Evolutionary conservation across 371 early-diverging fungal species (phyloP).

Genomic region (Mortierella sp.): DNA sequence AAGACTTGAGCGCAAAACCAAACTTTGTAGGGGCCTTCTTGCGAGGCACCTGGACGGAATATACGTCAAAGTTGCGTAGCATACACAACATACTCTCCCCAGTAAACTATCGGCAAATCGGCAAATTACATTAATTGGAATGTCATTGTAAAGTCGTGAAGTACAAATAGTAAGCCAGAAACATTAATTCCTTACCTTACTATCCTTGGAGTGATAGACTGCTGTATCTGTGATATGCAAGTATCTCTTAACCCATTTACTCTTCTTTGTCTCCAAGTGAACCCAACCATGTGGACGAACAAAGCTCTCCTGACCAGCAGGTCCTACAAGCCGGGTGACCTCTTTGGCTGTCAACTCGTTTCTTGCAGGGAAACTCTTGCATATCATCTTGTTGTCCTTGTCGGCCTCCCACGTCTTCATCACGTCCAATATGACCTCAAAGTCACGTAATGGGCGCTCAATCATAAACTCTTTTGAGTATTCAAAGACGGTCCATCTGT

Average conservation of each 20-base stretch:
- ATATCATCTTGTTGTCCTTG: conserved; percentile 55
- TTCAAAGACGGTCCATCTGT: conserved; percentile 92
- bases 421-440: conserved; percentile 88
- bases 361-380: conserved; percentile 48
- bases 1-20: conserved; percentile 88
- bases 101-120: conserved; percentile 45
- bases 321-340: conserved; percentile 43
- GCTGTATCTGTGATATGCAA: conserved; percentile 73
- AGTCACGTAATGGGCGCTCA: conserved; percentile 91
- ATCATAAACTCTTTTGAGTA: conserved; percentile 78
- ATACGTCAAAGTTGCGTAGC: conserved; percentile 84
- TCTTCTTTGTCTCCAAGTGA: conserved; percentile 76
- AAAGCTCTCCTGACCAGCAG: conserved; percentile 47
- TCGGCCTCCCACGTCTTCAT: conserved; percentile 84
- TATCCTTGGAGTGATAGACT: conserved; percentile 79
- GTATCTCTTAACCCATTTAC: conserved; percentile 84
- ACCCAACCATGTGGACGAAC: conserved; percentile 75
- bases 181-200: conserved; percentile 60
- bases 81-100: conserved; percentile 75
- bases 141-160: not conserved
- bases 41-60: conserved; percentile 72
- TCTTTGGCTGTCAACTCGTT: conserved; percentile 47
- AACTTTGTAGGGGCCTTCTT: conserved; percentile 82
- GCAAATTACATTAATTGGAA: not conserved
- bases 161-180: not conserved